These are phyloP conservation scores for Claviceps pusilla DNA, from an alignment of 2,329 filamentous ascomycete genomes.

Conservation along the genomic window DNA sequence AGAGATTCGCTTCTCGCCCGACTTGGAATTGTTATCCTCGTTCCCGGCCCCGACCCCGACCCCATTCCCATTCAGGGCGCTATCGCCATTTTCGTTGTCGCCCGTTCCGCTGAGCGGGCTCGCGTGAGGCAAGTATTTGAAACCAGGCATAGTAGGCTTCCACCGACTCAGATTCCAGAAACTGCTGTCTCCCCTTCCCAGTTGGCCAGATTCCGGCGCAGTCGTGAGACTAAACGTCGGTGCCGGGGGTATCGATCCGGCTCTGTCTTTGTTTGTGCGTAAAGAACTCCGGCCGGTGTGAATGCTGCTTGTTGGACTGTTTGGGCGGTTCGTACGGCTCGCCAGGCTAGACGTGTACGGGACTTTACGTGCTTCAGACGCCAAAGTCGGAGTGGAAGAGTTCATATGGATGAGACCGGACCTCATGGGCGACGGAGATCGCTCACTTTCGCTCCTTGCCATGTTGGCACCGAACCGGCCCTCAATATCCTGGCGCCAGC, in stretches of 20 bases:
- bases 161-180: conserved; percentile 46
- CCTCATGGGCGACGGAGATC: conserved; percentile 41
- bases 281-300: conserved; percentile 14
- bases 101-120: conserved; percentile 10
- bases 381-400: conserved; percentile 23
- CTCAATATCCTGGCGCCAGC: conserved; percentile 62
- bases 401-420: conserved; percentile 21
- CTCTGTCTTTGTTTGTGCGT: conserved; percentile 11
- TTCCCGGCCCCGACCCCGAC: conserved; percentile 2
- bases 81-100: conserved; percentile 2
- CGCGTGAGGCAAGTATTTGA: conserved; percentile 16
- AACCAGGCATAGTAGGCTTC: conserved; percentile 26
- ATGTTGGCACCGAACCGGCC: conserved; percentile 24
- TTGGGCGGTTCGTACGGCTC: conserved; percentile 11
- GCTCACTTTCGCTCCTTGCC: conserved; percentile 31
- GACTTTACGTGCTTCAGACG: conserved; percentile 31
- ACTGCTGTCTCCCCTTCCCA: conserved; percentile 26
- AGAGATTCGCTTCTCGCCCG: conserved; percentile 18
- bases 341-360: conserved; percentile 22
- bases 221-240: conserved; percentile 39
- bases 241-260: conserved; percentile 28
- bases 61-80: conserved; percentile 11
- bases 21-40: conserved; percentile 12
- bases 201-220: conserved; percentile 19
- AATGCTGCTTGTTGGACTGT: conserved; percentile 26